Percentiles rank a stretch among this genome's conserved stretches.
Evolutionary conservation across 306 rosid species (phyloP).

Genomic region (Quercus suber): DNA sequence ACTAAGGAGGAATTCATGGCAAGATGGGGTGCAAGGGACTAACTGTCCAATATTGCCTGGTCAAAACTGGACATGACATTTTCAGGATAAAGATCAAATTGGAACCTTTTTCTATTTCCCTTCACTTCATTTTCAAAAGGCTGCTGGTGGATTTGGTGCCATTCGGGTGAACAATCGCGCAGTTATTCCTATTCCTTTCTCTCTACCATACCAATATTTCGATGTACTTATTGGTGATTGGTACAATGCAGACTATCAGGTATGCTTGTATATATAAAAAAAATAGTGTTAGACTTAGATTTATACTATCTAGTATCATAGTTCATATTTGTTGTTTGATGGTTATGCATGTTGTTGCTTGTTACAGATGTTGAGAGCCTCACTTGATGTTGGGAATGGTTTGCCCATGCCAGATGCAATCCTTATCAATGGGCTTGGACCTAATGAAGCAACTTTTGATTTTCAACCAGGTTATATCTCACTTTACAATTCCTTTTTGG

Average conservation of each 20-base stretch:
- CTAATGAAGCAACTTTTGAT: neutral
- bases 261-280: neutral
- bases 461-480: neutral
- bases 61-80: neutral
- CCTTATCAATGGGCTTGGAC: constrained; percentile 8
- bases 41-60: constrained; percentile 15
- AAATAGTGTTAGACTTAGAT: no score
- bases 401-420: neutral
- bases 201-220: neutral
- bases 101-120: constrained; percentile 8
- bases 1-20: constrained; percentile 13
- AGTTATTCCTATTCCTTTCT: constrained; percentile 1
- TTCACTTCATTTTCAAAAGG: constrained; percentile 2
- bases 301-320: neutral
- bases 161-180: neutral
- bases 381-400: neutral
- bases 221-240: neutral
- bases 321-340: neutral
- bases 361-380: neutral
- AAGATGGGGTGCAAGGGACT: constrained; percentile 12
- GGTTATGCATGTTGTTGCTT: no score
- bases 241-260: neutral
- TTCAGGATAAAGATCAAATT: constrained; percentile 3
- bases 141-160: constrained; percentile 5
- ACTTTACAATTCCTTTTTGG: neutral